Evolutionary conservation across 1,139 yeast genomes (phyloP).

Genomic region (Zygoascus meyerae): DNA sequence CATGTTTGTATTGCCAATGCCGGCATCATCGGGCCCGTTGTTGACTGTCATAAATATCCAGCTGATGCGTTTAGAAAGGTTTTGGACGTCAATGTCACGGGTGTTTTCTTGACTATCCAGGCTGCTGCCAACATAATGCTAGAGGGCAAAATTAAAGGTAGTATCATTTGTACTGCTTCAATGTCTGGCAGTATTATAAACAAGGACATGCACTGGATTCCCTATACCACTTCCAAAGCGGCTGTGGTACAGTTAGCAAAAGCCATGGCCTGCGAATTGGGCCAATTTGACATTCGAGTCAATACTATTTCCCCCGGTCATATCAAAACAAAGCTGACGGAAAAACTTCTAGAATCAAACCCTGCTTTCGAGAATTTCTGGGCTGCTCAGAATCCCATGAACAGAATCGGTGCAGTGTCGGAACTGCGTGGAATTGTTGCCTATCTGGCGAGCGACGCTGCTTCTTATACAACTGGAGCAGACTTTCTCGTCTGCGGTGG

Average conservation of each 20-base stretch:
- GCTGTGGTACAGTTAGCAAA: conserved; percentile 51
- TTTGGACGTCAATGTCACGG: conserved; percentile 45
- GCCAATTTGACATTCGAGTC: conserved; percentile 39
- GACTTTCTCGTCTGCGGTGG: conserved; percentile 81
- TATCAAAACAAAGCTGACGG: conserved; percentile 34
- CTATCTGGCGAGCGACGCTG: conserved; percentile 65
- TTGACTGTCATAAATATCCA: conserved; percentile 41
- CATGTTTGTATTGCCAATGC: conserved; percentile 66
- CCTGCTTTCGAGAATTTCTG: conserved; percentile 30
- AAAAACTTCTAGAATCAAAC: conserved; percentile 23
- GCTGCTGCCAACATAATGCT: conserved; percentile 44
- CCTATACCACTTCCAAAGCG: conserved; percentile 55
- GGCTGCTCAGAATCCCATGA: conserved; percentile 31
- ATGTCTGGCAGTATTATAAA: conserved; percentile 53
- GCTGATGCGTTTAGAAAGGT: conserved; percentile 40
- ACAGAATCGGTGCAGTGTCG: conserved; percentile 25
- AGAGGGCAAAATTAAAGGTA: conserved; percentile 41
- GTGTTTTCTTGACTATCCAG: conserved; percentile 50
- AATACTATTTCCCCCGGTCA: conserved; percentile 56
- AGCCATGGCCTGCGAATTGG: conserved; percentile 51
- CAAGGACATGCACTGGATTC: conserved; percentile 50
- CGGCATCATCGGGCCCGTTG: conserved; percentile 48
- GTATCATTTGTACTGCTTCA: conserved; percentile 52
- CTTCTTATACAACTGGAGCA: conserved; percentile 73
- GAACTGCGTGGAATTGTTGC: conserved; percentile 75